A percentile compares a stretch with the other conserved stretches of the same genome.
Conservation (phyloP, 1,139 yeast genomes). For the Yamadazyma atlantica region DNA sequence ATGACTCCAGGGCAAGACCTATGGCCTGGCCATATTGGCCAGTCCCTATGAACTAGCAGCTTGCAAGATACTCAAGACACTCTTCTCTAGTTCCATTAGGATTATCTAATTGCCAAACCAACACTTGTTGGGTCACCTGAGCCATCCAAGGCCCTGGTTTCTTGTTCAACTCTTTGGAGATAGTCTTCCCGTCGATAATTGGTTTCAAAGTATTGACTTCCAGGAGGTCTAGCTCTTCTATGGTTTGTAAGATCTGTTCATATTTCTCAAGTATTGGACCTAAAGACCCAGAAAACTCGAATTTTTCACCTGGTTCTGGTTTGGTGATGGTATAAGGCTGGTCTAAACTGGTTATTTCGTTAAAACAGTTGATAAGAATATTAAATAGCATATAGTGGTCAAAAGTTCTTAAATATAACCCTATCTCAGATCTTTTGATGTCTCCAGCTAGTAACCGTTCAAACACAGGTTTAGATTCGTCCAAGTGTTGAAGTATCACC, state of each 20-base stretch:
- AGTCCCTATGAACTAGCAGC: no score
- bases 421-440: slow-evolving; percentile 57
- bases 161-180: slow-evolving; percentile 47
- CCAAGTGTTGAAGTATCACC: slow-evolving; percentile 27
- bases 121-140: slow-evolving; percentile 49
- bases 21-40: no score
- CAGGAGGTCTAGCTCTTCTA: slow-evolving; percentile 31
- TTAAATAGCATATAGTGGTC: slow-evolving; percentile 53
- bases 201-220: slow-evolving; percentile 50
- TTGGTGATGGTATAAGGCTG: slow-evolving; percentile 1
- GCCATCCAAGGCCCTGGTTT: slow-evolving; percentile 90
- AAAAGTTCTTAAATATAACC: slow-evolving; percentile 55
- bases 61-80: slow-evolving; percentile 51
- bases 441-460: slow-evolving; percentile 17
- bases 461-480: slow-evolving; percentile 12
- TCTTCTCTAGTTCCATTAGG: slow-evolving; percentile 56
- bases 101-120: slow-evolving; percentile 75
- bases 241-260: slow-evolving; percentile 27
- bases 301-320: slow-evolving; percentile 12
- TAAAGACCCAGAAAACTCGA: slow-evolving; percentile 1
- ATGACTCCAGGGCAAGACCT: no score
- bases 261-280: slow-evolving; percentile 24
- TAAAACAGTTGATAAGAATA: slow-evolving; percentile 29
- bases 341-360: slow-evolving; percentile 20
- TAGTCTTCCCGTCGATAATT: slow-evolving; percentile 67